Evolutionary conservation across 495 filamentous ascomycete genomes (phyloP), one percentile per base, ranked within the genome.

Genomic region (Penicillium lagena): DNA sequence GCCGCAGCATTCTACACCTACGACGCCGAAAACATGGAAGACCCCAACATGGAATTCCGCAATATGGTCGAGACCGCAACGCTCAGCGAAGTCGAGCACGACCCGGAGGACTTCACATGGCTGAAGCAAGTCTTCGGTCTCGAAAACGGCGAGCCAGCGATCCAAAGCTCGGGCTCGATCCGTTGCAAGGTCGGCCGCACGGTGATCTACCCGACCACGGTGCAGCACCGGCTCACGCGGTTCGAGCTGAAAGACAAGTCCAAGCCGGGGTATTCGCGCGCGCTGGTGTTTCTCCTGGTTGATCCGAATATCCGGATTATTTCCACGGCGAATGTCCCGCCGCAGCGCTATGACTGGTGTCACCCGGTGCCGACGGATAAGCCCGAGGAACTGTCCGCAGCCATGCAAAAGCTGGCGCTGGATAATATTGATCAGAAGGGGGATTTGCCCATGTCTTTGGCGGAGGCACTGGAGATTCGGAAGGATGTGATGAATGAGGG

Each of bases 291-390:
- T 13, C 78, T 68, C 52, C 64, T 84, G 5, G 62, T 83, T 11
- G 77, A 82, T 50, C 80, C 80, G 0, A 59, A 70, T 28, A 58
- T 67, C 12, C 67, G 78, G 7, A 68, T 80, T 39, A 70, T 80
- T 30, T 74, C 67, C 1, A 80, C 80, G 0, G 69, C 71, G 0
- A 75, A 77, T 45, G 70, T 83, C 0, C 78, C 80, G 4, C 77
- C 78, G 0, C 79, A 77, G 47, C 51, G 64, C 11, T 12, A 61
- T 2, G 64, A 71, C 46, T 72, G 68, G 68, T 22, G 22, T 63
- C 57, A 12, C 41, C 50, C 9, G 53, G 58, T 38, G 32, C 36
- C 51, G 0, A 27, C 46, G 2, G 45, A 55, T 0, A 37, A 55
- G 4, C 43, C 41, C 0, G 34, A 43, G 7, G 34, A 55, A 2